A percentile compares a stretch with the other conserved stretches of the same genome.
Conservation (phyloP, 2,329 filamentous ascomycete genomes). For the Ophiostoma himal-ulmi region DNA sequence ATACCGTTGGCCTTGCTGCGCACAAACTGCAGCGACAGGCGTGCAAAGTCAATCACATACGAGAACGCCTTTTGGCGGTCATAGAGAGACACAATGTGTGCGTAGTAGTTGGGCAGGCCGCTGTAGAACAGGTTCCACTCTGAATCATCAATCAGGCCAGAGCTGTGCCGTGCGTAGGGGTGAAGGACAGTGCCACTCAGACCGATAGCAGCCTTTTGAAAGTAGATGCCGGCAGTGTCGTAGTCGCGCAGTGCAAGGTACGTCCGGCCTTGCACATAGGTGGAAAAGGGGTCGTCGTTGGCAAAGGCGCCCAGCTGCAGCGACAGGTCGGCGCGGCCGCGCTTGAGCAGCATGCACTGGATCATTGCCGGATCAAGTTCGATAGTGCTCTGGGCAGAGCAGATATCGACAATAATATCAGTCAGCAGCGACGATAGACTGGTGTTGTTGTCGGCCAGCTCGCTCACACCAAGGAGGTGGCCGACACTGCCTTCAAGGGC, state of each 20-base stretch:
- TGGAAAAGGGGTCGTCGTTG: constrained; percentile 56
- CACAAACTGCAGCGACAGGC: constrained; percentile 63
- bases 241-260: constrained; percentile 68
- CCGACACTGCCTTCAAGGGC: constrained; percentile 55
- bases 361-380: constrained; percentile 56
- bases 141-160: constrained; percentile 65
- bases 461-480: constrained; percentile 61
- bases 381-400: constrained; percentile 58
- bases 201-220: constrained; percentile 76
- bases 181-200: constrained; percentile 52
- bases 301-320: constrained; percentile 52
- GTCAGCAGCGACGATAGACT: constrained; percentile 57
- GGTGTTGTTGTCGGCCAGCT: constrained; percentile 39
- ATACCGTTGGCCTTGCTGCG: constrained; percentile 20
- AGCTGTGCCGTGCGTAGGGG: constrained; percentile 47
- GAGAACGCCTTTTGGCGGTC: constrained; percentile 72
- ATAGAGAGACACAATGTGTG: constrained; percentile 76
- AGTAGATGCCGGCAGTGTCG: constrained; percentile 64
- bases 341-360: constrained; percentile 57
- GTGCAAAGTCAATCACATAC: constrained; percentile 77
- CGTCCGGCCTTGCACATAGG: constrained; percentile 79
- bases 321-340: constrained; percentile 55
- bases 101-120: constrained; percentile 77
- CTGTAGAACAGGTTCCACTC: constrained; percentile 65
- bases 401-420: constrained; percentile 60